These are phyloP conservation scores for Tuber magnatum DNA, from an alignment of 495 filamentous ascomycete genomes.

Conservation along the genomic window DNA sequence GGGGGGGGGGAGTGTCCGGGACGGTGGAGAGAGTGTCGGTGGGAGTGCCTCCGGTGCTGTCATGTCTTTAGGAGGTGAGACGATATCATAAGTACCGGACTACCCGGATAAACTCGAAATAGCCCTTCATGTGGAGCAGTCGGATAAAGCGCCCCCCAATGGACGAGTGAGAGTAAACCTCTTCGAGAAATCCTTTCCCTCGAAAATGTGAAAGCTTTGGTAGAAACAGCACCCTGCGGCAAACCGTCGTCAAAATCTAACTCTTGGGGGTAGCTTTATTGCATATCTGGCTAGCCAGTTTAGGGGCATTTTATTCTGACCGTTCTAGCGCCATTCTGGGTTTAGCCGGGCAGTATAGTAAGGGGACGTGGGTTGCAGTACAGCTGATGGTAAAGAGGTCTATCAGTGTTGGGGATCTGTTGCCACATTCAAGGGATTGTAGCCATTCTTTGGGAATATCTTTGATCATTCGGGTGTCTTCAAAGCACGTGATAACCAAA, in stretches of 20 bases:
- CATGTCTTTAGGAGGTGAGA: background rate
- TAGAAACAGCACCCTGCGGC: background rate
- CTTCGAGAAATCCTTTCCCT: background rate
- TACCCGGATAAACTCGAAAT: background rate
- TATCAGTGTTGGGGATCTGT: background rate
- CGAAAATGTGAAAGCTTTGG: background rate
- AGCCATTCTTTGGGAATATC: background rate
- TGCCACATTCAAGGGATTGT: background rate
- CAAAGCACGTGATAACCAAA: background rate
- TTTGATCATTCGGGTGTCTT: background rate
- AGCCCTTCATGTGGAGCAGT: background rate
- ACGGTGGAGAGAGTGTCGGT: background rate
- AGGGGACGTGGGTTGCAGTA: background rate
- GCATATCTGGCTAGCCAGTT: background rate
- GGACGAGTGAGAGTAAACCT: background rate
- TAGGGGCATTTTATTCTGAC: background rate
- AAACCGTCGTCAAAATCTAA: background rate
- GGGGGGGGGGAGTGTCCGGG: background rate
- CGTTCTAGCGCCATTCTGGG: background rate
- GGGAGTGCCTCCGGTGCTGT: background rate
- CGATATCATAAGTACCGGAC: background rate
- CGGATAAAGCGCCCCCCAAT: background rate
- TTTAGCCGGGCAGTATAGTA: background rate
- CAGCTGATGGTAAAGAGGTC: background rate
- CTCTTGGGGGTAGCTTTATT: background rate